Evolutionary conservation across 257 asterid genomes (phyloP).

Genomic region (Solanum dulcamara): DNA sequence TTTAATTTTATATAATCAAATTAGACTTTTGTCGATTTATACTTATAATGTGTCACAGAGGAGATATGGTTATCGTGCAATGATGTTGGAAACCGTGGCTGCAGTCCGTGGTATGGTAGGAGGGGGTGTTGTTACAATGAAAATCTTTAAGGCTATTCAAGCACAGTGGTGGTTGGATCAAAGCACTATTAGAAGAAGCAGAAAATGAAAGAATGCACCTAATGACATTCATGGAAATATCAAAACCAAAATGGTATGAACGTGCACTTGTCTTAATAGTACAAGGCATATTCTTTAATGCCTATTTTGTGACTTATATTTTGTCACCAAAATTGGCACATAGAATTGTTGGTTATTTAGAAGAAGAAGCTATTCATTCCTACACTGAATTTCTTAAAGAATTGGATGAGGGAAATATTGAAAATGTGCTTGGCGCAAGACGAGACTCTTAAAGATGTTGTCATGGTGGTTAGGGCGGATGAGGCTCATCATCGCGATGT

Average conservation of each 20-base stretch:
- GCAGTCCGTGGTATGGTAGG: constrained; percentile 72
- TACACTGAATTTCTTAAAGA: constrained; percentile 46
- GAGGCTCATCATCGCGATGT: constrained; percentile 97
- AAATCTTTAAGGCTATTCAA: constrained; percentile 45
- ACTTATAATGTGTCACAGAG: constrained; percentile 12
- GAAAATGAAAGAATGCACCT: constrained; percentile 71
- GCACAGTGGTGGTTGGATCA: constrained; percentile 66
- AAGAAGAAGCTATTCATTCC: constrained; percentile 60
- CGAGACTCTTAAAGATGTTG: constrained; percentile 74
- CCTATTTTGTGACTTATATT: constrained; percentile 41
- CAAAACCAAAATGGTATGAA: constrained; percentile 56
- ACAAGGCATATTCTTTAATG: constrained; percentile 68
- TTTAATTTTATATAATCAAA: background rate
- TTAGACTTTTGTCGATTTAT: background rate
- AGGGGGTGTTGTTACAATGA: constrained; percentile 54
- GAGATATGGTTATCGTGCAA: constrained; percentile 62
- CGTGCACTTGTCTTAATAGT: constrained; percentile 46
- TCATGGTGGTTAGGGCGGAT: constrained; percentile 64
- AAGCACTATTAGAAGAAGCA: constrained; percentile 53
- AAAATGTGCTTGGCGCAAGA: constrained; percentile 47
- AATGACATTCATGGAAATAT: constrained; percentile 64
- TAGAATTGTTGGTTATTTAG: constrained; percentile 59
- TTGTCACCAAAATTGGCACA: constrained; percentile 58
- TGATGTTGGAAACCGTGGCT: constrained; percentile 63
- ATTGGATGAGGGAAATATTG: constrained; percentile 52